Evolutionary conservation across 1,284 basidiomycete genomes (phyloP), one percentile per base, ranked within the genome.

Genomic region (Rhodotorula sp.): DNA sequence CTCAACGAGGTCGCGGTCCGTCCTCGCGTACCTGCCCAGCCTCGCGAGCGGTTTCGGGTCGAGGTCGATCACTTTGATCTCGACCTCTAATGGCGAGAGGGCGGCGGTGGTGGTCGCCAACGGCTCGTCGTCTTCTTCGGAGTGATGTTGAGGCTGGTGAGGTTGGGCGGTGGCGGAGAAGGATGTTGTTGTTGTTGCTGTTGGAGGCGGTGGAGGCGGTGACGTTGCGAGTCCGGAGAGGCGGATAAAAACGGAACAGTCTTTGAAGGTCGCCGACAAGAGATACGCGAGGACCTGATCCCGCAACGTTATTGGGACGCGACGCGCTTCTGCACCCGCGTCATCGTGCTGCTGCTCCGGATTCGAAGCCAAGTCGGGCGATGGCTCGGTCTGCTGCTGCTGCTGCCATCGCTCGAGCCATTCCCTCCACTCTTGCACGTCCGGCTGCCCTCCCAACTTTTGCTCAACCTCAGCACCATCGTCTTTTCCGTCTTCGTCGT

Each of bases 191-290:
- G 10, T 51, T 14, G 49, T 34, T 8, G 34, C 8, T 34, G 1
- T 34, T 34, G 34, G 5, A 6, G 34, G 8, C 8, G 49, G 49
- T 2, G 20, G 49, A 51, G 49, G 20, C 49, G 49, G 49, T 23
- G 20, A 23, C 23, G 49, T 15, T 23, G 49, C 18, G 54, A 64
- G 48, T n/a, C 20, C n/a, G 21, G 18, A 29, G 58, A 82, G 70
- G 3, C 82, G 86, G 54, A 94, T 79, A 73, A 97, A 91, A 68
- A 97, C 81, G 3, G 93, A 96, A 81, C 94, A 97, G 81, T 98
- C 95, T 81, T 97, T 98, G 86, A 97, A 93, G 18, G 91, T 91
- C n/a, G 92, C 91, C 15, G 91, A 91, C 60, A 97, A 87, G 48
- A 92, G 83, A 80, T 93, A 93, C 5, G 90, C 89, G 63, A 91